Percentiles rank a stretch among this genome's conserved stretches.
These are phyloP conservation scores for Penstemon barbatus DNA, from an alignment of 257 asterid species.

Conservation along the genomic window DNA sequence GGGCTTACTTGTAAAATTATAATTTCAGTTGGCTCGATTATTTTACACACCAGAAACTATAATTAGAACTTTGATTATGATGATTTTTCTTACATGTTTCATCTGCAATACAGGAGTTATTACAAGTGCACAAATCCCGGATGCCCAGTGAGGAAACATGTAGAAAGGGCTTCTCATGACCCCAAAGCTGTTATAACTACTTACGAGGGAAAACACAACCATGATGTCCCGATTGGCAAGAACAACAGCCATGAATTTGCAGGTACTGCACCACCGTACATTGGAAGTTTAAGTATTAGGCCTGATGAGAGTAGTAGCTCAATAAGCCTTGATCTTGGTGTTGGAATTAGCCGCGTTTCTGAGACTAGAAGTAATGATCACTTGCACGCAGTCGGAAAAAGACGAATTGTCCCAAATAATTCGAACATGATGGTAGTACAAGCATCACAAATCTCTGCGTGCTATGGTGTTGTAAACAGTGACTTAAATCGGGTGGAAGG, in stretches of 20 bases:
- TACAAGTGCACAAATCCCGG: slow-evolving; percentile 91
- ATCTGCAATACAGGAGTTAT: slow-evolving; percentile 73
- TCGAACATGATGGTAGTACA: slow-evolving; percentile 47
- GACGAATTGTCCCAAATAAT: slow-evolving; percentile 35
- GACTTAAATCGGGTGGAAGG: slow-evolving; percentile 45
- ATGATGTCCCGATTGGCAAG: slow-evolving; percentile 76
- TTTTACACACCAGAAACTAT: background rate
- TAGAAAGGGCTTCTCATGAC: slow-evolving; percentile 96
- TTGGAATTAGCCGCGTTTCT: slow-evolving; percentile 51
- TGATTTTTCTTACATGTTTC: background rate
- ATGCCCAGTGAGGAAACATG: slow-evolving; percentile 96
- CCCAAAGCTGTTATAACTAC: slow-evolving; percentile 96
- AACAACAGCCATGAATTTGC: slow-evolving; percentile 68
- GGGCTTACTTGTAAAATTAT: too few species aligned
- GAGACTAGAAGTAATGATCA: slow-evolving; percentile 44
- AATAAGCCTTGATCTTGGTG: slow-evolving; percentile 84
- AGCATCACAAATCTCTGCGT: slow-evolving; percentile 42
- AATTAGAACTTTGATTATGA: background rate
- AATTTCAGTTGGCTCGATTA: background rate
- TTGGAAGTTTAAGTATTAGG: slow-evolving; percentile 45
- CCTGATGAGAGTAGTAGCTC: slow-evolving; percentile 50
- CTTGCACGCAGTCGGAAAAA: slow-evolving; percentile 22
- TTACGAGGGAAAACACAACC: slow-evolving; percentile 96
- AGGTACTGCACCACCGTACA: slow-evolving; percentile 38
- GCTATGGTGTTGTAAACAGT: slow-evolving; percentile 51